A percentile compares a stretch with the other conserved stretches of the same genome.
These are phyloP conservation scores for Aschersonia sp. DNA, from an alignment of 2,329 filamentous ascomycete genomes.

Conservation along the genomic window DNA sequence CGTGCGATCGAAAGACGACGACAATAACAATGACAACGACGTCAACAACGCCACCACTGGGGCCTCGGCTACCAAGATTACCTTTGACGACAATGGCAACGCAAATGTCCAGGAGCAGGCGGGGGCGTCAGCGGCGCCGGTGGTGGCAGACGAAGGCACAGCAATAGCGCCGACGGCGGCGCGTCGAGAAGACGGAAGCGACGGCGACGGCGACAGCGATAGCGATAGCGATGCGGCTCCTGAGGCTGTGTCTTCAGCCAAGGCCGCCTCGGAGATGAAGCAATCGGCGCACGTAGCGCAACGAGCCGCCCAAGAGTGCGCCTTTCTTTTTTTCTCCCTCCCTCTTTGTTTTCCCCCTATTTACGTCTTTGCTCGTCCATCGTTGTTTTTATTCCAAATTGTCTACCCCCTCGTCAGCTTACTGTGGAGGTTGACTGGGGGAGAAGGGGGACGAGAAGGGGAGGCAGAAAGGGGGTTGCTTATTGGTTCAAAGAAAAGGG, in stretches of 20 bases:
- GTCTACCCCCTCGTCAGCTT: too few relatives aligned
- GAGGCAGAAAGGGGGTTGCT: too few relatives aligned
- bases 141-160: conserved; percentile 5
- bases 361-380: too few relatives aligned
- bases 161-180: background rate
- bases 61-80: conserved; percentile 7
- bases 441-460: too few relatives aligned
- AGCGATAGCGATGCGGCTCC: conserved; percentile 42
- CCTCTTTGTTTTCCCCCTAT: background rate
- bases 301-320: conserved; percentile 37
- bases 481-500: too few relatives aligned
- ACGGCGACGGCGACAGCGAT: conserved; percentile 30
- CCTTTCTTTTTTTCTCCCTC: conserved; percentile 3
- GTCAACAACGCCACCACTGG: background rate
- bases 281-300: conserved; percentile 30
- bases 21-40: background rate
- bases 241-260: conserved; percentile 40
- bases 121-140: too few relatives aligned
- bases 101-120: conserved; percentile 1
- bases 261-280: conserved; percentile 30
- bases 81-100: conserved; percentile 20
- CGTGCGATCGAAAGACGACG: conserved; percentile 18
- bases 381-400: background rate
- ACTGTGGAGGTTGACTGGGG: too few relatives aligned
- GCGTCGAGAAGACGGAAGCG: conserved; percentile 17